Evolutionary conservation across 2,329 filamentous ascomycete species (phyloP).

Genomic region (Verticillium nonalfalfae): DNA sequence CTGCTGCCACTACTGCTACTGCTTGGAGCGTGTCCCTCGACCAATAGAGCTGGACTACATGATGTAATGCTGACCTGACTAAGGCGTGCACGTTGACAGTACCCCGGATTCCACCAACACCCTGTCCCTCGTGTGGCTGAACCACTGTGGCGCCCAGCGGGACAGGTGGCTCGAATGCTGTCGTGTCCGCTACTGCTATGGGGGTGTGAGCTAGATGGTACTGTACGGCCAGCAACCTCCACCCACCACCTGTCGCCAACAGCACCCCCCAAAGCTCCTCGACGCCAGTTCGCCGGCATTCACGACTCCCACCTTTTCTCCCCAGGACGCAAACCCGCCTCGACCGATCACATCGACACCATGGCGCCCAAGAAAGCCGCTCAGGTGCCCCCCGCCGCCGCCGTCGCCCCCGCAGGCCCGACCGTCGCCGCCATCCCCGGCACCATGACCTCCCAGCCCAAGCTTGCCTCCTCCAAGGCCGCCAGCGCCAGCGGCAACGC

Average conservation of each 20-base stretch:
- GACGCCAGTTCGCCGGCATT: background rate
- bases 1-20: background rate
- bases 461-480: constrained; percentile 5
- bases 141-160: background rate
- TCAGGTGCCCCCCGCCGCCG: constrained; percentile 11
- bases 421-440: constrained; percentile 7
- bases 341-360: constrained; percentile 1
- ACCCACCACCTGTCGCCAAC: background rate
- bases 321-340: background rate
- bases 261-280: constrained; percentile 9
- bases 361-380: constrained; percentile 42
- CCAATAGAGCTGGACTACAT: constrained; percentile 1
- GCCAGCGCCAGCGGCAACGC: constrained; percentile 17
- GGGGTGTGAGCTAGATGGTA: too few relatives aligned
- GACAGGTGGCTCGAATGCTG: constrained; percentile 19
- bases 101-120: constrained; percentile 6
- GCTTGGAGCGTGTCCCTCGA: constrained; percentile 1
- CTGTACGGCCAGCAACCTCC: background rate
- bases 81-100: background rate
- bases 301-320: constrained; percentile 4
- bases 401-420: constrained; percentile 21
- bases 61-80: constrained; percentile 10
- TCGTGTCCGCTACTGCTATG: constrained; percentile 20
- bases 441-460: constrained; percentile 8
- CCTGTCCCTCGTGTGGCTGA: constrained; percentile 1